Base-by-base conservation (phyloP, 192 early-diverging fungal genomes). In the Podila minutissima region DNA sequence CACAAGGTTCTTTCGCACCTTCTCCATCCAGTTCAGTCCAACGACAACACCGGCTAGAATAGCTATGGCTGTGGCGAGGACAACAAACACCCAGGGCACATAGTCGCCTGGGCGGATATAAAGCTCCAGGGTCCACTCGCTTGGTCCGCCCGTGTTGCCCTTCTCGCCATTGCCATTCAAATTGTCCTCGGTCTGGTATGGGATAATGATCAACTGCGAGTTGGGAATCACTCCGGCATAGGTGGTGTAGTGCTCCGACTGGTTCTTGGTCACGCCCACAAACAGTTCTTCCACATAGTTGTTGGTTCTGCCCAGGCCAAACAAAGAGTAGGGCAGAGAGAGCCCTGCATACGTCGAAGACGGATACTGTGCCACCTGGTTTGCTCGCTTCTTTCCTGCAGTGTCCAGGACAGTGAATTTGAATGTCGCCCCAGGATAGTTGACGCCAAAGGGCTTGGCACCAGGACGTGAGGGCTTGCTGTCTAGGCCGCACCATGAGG, bases 251-350 rank as follows among this genome's bases (percentile, higher is more conserved):
- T 94, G 85, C 41, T 86, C 72, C 4, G 72, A 53, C 74, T 92
- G 87, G 66, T 91, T 88, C 37, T 89, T 83, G 4, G 90, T 88
- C 13, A 90, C 86, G 2, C 96, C 97, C 0, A 95, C 95, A 81
- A 95, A 95, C 77, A 98, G 84, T 64, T 95, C 92, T 74, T 98
- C 97, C 20, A 98, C 93, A 81, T 98, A 98, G 75, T 97, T 97
- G 85, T 97, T 98, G 5, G 96, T 97, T 71, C 97, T 82, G 2
- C 97, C 97, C 15, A 98, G 88, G 17, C 97, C 97, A 68, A 96
- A 92, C 3, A 96, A 82, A 15, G 88, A 89, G 51, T 95, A 97
- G 2, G 97, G 95, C 41, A 93, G 90, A 24, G 90, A 87, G 31
- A 97, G 79, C 5, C 92, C 79, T 29, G 91, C 82, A 77, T 97